phyloP scores from a whole-genome alignment of 2,329 filamentous ascomycete species.

The Lasiodiplodia hormozganensis region DNA sequence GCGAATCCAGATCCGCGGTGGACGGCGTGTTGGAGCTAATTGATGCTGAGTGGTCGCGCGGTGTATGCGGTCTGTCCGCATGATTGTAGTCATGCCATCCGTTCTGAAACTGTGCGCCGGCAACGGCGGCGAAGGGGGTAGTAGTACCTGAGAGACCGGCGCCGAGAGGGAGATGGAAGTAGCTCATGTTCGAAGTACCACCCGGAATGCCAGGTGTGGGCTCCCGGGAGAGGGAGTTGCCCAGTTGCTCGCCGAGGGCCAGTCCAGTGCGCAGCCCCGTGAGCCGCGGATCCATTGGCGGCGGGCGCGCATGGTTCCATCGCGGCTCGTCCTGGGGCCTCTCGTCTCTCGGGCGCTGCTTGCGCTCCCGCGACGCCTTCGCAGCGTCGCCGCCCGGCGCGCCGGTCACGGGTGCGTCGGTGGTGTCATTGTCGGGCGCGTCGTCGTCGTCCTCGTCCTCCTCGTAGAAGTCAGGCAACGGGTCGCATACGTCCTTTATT shows the following conservation, averaged over 20 bases:
- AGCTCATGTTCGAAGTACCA: conserved; percentile 78
- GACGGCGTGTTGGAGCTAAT: conserved; percentile 57
- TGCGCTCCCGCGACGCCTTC: conserved; percentile 39
- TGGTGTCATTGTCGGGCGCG: conserved; percentile 36
- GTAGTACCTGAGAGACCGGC: conserved; percentile 75
- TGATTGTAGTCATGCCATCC: conserved; percentile 53
- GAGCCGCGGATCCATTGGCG: conserved; percentile 30
- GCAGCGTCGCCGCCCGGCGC: conserved; percentile 38
- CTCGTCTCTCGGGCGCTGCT: conserved; percentile 36
- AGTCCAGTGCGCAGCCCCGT: conserved; percentile 39
- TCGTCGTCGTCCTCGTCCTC: conserved; percentile 78
- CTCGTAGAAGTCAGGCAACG: conserved; percentile 95
- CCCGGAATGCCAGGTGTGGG: conserved; percentile 69
- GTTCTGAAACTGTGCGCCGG: conserved; percentile 69
- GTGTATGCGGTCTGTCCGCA: conserved; percentile 43
- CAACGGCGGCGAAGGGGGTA: conserved; percentile 80
- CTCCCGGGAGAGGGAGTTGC: conserved; percentile 48
- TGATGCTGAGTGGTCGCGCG: conserved; percentile 45
- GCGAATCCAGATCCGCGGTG: conserved; percentile 52
- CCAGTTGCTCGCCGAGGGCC: conserved; percentile 44
- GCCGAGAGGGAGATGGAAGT: conserved; percentile 80
- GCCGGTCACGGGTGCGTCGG: conserved; percentile 35
- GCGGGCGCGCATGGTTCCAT: conserved; percentile 35
- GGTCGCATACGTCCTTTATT: conserved; percentile 96
- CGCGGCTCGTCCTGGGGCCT: conserved; percentile 31